A percentile compares a stretch with the other conserved stretches of the same genome.
phyloP scores from a whole-genome alignment of 163 green algal genomes.

The Scenedesmus sp. region DNA sequence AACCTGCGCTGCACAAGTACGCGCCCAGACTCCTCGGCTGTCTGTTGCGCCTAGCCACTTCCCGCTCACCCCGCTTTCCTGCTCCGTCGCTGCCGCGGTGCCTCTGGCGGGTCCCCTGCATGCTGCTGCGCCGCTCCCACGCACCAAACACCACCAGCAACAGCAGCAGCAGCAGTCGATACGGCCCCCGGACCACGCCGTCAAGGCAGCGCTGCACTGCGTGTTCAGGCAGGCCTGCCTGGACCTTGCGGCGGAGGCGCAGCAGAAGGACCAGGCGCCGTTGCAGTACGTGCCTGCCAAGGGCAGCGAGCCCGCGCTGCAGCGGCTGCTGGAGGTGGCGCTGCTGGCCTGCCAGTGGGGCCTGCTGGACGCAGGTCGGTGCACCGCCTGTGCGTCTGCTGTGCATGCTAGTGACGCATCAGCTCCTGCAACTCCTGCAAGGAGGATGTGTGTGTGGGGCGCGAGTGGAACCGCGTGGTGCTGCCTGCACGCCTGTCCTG shows the following conservation, averaged over 20 bases:
- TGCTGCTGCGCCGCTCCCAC: neutral
- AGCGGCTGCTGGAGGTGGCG: constrained; percentile 29
- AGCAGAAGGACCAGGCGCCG: constrained; percentile 6
- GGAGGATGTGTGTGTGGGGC: too few relatives aligned
- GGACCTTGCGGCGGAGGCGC: constrained; percentile 8
- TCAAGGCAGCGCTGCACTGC: neutral
- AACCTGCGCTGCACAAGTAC: too few relatives aligned
- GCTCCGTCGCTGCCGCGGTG: neutral
- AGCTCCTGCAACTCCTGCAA: too few relatives aligned
- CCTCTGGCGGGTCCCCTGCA: neutral
- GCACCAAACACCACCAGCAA: neutral
- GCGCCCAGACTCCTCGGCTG: neutral
- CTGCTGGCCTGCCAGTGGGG: neutral
- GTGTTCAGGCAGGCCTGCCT: neutral
- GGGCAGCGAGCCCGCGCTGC: constrained; percentile 17
- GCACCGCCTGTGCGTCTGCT: neutral
- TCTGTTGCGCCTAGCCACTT: neutral
- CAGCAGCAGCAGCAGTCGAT: neutral
- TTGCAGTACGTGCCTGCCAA: constrained; percentile 22
- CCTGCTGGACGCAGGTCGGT: neutral
- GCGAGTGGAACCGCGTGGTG: too few relatives aligned
- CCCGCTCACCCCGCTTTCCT: neutral
- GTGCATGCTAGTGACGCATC: too few relatives aligned
- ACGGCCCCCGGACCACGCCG: neutral
- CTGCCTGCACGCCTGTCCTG: too few relatives aligned